Percentiles rank a stretch among this genome's conserved stretches.
phyloP scores from a whole-genome alignment of 768 basidiomycete species.

The Serendipita indica region DNA sequence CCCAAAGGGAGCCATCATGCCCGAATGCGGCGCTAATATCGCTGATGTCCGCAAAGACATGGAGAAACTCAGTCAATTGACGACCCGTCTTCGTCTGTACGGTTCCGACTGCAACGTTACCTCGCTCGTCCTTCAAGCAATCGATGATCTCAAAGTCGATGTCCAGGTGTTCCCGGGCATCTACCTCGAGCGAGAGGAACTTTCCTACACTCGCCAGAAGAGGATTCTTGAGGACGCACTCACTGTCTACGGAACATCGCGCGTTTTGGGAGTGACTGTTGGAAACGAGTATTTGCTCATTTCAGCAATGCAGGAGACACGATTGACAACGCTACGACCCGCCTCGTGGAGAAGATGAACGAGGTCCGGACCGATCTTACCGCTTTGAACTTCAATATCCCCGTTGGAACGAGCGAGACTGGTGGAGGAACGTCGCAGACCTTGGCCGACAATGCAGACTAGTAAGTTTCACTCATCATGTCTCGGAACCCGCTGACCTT shows the following conservation, averaged over 20 bases:
- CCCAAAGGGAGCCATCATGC: conserved; percentile 8
- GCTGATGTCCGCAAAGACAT: not conserved
- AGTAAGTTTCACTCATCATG: not conserved
- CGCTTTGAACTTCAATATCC: not conserved
- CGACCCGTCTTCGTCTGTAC: not conserved
- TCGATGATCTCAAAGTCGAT: conserved; percentile 9
- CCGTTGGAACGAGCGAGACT: conserved; percentile 1
- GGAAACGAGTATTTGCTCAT: conserved; percentile 10
- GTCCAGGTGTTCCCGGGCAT: conserved; percentile 5
- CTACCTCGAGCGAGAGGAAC: conserved; percentile 5
- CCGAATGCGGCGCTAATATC: conserved; percentile 10
- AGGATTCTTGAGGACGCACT: conserved; percentile 9
- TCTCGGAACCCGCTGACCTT: too few relatives aligned
- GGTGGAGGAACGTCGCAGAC: not conserved
- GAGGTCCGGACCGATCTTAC: not conserved
- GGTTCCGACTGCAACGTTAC: conserved; percentile 8
- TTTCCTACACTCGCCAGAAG: conserved; percentile 10
- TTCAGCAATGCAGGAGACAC: not conserved
- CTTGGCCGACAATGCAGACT: not conserved
- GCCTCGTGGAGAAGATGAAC: not conserved
- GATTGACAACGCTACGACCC: not conserved
- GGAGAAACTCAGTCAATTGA: not conserved
- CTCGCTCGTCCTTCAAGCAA: conserved; percentile 10
- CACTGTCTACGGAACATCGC: not conserved
- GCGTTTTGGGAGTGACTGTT: conserved; percentile 7